A percentile compares a stretch with the other conserved stretches of the same genome.
Conservation (phyloP, 495 filamentous ascomycete species). For the Penicillium bovifimosum region DNA sequence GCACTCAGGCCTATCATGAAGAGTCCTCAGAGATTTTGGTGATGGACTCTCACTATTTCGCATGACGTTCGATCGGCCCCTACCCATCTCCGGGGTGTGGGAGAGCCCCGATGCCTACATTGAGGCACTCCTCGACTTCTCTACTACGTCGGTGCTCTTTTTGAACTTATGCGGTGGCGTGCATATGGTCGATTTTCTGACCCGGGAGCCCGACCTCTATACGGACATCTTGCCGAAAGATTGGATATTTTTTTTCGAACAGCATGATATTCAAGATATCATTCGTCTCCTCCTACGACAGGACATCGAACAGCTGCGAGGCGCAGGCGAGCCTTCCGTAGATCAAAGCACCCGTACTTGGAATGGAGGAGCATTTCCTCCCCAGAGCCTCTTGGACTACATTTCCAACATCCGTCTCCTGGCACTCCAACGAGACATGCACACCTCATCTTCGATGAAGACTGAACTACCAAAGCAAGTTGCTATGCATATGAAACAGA, state of each 20-base stretch:
- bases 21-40: not conserved
- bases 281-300: constrained; percentile 75
- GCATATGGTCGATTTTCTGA: constrained; percentile 94
- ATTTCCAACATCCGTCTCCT: constrained; percentile 67
- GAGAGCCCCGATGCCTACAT: constrained; percentile 64
- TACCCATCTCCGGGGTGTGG: constrained; percentile 57
- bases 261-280: constrained; percentile 63
- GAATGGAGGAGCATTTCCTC: constrained; percentile 53
- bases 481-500: constrained; percentile 87
- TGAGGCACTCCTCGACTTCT: constrained; percentile 69
- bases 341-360: constrained; percentile 25
- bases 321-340: not conserved
- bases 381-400: constrained; percentile 67
- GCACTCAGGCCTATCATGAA: not conserved
- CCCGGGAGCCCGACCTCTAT: constrained; percentile 75
- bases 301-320: constrained; percentile 45
- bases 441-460: constrained; percentile 21
- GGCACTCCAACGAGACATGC: constrained; percentile 58
- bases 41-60: not conserved
- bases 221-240: constrained; percentile 63
- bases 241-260: constrained; percentile 74
- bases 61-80: constrained; percentile 29
- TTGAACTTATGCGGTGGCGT: constrained; percentile 86
- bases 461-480: constrained; percentile 58
- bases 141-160: constrained; percentile 69